These are phyloP conservation scores for Phycomyces blakesleeanus DNA, from an alignment of 192 early-diverging fungal genomes.

Conservation along the genomic window DNA sequence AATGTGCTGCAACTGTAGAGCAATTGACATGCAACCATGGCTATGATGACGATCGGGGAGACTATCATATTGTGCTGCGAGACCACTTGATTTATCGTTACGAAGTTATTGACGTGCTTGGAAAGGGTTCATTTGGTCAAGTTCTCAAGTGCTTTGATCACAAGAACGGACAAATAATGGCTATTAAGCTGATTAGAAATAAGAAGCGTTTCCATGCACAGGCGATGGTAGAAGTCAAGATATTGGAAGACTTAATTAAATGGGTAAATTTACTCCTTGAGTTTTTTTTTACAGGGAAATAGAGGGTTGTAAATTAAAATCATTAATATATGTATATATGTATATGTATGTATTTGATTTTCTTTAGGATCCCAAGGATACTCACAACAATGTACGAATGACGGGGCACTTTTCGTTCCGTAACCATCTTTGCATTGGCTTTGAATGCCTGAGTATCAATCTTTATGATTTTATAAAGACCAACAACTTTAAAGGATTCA, in stretches of 20 bases:
- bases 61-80: slow-evolving; percentile 81
- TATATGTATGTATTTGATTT: too few relatives aligned
- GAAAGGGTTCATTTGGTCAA: slow-evolving; percentile 89
- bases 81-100: slow-evolving; percentile 91
- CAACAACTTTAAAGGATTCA: slow-evolving; percentile 86
- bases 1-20: slow-evolving; percentile 55
- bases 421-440: slow-evolving; percentile 93
- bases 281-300: neutral
- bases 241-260: slow-evolving; percentile 74
- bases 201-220: slow-evolving; percentile 96
- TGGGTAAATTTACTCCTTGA: slow-evolving; percentile 43
- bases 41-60: slow-evolving; percentile 89
- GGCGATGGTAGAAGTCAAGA: slow-evolving; percentile 90
- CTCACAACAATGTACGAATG: slow-evolving; percentile 85
- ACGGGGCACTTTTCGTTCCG: slow-evolving; percentile 92
- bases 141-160: slow-evolving; percentile 92
- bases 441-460: slow-evolving; percentile 91
- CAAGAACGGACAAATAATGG: slow-evolving; percentile 79
- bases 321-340: too few relatives aligned
- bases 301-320: too few relatives aligned
- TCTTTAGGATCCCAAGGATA: slow-evolving; percentile 63
- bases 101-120: slow-evolving; percentile 83
- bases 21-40: slow-evolving; percentile 54
- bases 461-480: slow-evolving; percentile 97
- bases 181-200: slow-evolving; percentile 93